Evolutionary conservation across 352 stramenopile species (phyloP).

Genomic region (Albugo candida): DNA sequence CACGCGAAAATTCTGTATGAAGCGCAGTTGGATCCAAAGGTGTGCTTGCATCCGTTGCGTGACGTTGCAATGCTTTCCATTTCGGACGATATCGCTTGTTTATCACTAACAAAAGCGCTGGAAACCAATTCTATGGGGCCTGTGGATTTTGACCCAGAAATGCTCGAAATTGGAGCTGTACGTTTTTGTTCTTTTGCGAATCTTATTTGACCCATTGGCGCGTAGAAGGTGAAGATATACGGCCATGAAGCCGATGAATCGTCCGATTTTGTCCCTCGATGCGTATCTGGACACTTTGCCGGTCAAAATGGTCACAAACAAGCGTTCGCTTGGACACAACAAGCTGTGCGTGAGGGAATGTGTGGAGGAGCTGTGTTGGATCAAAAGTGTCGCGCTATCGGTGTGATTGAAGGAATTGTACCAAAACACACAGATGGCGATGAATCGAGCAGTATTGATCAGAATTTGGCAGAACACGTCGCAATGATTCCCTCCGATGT

Average conservation of each 20-base stretch:
- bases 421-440: constrained; percentile 5
- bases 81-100: constrained; percentile 6
- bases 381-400: constrained; percentile 22
- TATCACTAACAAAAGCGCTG: constrained; percentile 7
- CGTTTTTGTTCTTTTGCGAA: constrained; percentile 15
- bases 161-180: constrained; percentile 15
- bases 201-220: neutral
- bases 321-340: constrained; percentile 50
- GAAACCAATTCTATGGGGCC: constrained; percentile 15
- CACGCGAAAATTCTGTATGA: constrained; percentile 27
- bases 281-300: constrained; percentile 33
- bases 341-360: constrained; percentile 65
- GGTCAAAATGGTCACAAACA: constrained; percentile 32
- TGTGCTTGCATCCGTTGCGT: constrained; percentile 28
- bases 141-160: constrained; percentile 12
- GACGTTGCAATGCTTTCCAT: constrained; percentile 42
- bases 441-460: too few relatives aligned
- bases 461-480: too few relatives aligned
- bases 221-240: constrained; percentile 1
- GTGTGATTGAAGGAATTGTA: constrained; percentile 63
- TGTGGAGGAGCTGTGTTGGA: constrained; percentile 48
- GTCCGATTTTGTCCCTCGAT: constrained; percentile 12
- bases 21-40: constrained; percentile 23
- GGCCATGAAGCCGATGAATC: constrained; percentile 3
- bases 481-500: too few relatives aligned